These are phyloP conservation scores for Aspergillus avenaceus DNA, from an alignment of 495 filamentous ascomycete genomes.

Conservation along the genomic window DNA sequence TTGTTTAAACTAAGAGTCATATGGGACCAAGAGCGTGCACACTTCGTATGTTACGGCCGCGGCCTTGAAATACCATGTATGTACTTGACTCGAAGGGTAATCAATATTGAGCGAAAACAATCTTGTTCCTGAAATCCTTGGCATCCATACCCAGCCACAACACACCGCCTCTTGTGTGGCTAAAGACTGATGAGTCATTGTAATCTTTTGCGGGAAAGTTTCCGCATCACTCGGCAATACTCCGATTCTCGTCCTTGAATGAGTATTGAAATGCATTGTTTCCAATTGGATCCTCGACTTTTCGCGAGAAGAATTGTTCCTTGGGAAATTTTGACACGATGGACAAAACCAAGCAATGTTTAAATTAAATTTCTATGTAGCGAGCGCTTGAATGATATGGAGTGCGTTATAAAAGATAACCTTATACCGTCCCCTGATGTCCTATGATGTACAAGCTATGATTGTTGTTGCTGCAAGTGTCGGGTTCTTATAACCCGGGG, in stretches of 20 bases:
- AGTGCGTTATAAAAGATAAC: no score
- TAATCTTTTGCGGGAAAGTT: background rate
- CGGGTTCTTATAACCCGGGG: background rate
- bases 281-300: background rate
- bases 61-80: background rate
- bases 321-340: no score
- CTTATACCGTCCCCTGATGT: no score
- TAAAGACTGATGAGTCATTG: background rate
- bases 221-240: background rate
- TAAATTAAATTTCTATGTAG: no score
- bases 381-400: no score
- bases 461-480: background rate
- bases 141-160: slow-evolving; percentile 7
- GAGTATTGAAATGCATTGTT: background rate
- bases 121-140: slow-evolving; percentile 6
- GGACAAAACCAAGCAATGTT: no score
- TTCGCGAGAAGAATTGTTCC: no score
- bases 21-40: slow-evolving; percentile 17
- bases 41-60: background rate
- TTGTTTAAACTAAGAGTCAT: slow-evolving; percentile 7
- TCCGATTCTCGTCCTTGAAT: background rate
- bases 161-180: slow-evolving; percentile 5
- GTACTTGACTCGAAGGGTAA: background rate
- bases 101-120: background rate
- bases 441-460: background rate